A percentile compares a stretch with the other conserved stretches of the same genome.
These are phyloP conservation scores for Aspergillus sclerotialis DNA, from an alignment of 2,329 filamentous ascomycete species.

Conservation along the genomic window DNA sequence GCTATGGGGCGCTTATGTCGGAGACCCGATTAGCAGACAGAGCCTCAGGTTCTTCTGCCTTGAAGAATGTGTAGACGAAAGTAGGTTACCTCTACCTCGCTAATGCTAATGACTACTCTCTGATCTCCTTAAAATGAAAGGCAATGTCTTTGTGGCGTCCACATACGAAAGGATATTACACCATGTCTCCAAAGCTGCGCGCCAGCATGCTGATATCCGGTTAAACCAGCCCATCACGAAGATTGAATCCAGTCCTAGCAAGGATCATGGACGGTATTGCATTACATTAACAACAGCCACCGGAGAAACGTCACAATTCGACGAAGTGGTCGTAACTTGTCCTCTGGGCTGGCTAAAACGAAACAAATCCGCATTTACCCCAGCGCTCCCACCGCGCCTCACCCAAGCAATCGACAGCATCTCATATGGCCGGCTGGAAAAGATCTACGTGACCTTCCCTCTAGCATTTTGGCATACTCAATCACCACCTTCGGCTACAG, in stretches of 20 bases:
- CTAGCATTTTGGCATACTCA: constrained; percentile 63
- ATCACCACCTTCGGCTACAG: constrained; percentile 4
- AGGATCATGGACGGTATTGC: constrained; percentile 21
- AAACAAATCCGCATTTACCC: constrained; percentile 39
- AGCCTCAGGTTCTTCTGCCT: constrained; percentile 60
- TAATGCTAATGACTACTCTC: not conserved
- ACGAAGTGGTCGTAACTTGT: constrained; percentile 47
- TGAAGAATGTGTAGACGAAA: constrained; percentile 59
- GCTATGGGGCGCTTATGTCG: constrained; percentile 60
- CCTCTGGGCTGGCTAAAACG: constrained; percentile 50
- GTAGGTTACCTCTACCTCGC: constrained; percentile 24
- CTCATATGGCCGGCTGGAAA: constrained; percentile 42
- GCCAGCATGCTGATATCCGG: constrained; percentile 42
- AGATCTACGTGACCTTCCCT: constrained; percentile 61
- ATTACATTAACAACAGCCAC: constrained; percentile 39
- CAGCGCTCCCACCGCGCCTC: constrained; percentile 37
- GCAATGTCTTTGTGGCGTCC: constrained; percentile 56
- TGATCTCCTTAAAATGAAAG: constrained; percentile 21
- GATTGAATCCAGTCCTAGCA: constrained; percentile 25
- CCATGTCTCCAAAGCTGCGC: constrained; percentile 43
- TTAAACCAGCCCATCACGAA: constrained; percentile 39
- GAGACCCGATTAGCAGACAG: constrained; percentile 52
- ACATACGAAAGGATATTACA: constrained; percentile 54
- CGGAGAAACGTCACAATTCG: constrained; percentile 35
- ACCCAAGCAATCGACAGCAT: constrained; percentile 41